Percentiles rank a stretch among this genome's conserved stretches.
phyloP scores from a whole-genome alignment of 2,329 filamentous ascomycete species.

The Talaromyces sp. region DNA sequence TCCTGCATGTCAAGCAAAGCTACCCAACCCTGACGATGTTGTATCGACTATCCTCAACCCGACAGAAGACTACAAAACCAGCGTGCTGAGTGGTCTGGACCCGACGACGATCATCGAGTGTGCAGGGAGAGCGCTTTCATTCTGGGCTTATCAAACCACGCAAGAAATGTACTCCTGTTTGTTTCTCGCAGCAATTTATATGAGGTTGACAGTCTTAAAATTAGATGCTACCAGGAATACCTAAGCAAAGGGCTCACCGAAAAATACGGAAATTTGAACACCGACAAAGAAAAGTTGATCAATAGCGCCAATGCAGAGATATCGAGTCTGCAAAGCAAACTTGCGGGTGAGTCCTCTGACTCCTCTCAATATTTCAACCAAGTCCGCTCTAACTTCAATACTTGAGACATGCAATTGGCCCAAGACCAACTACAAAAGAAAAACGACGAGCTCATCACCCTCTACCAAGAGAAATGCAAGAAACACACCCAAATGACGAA shows the following conservation, averaged over 20 bases:
- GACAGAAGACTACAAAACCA: conserved; percentile 85
- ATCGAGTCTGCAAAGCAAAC: conserved; percentile 59
- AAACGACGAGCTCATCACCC: conserved; percentile 66
- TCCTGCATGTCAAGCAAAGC: conserved; percentile 68
- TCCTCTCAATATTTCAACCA: too few relatives aligned
- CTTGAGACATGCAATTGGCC: conserved; percentile 55
- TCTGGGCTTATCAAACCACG: conserved; percentile 59
- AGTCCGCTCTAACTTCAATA: background rate
- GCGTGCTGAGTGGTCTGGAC: conserved; percentile 74
- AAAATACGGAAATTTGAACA: conserved; percentile 63
- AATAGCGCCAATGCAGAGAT: conserved; percentile 74
- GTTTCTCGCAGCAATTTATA: background rate
- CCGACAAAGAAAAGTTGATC: conserved; percentile 68
- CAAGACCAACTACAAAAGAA: conserved; percentile 64
- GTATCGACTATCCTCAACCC: conserved; percentile 69
- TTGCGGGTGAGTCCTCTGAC: conserved; percentile 51
- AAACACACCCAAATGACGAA: conserved; percentile 66
- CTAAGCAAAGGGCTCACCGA: conserved; percentile 68
- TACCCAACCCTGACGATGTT: conserved; percentile 71
- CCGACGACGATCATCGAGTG: conserved; percentile 76
- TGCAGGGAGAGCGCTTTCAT: conserved; percentile 18
- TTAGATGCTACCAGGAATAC: conserved; percentile 72
- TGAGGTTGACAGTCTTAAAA: background rate
- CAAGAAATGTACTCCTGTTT: conserved; percentile 66
- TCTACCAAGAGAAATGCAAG: conserved; percentile 67